Evolutionary conservation across 352 stramenopile species (phyloP).

Genomic region (Pythium folliculosum): DNA sequence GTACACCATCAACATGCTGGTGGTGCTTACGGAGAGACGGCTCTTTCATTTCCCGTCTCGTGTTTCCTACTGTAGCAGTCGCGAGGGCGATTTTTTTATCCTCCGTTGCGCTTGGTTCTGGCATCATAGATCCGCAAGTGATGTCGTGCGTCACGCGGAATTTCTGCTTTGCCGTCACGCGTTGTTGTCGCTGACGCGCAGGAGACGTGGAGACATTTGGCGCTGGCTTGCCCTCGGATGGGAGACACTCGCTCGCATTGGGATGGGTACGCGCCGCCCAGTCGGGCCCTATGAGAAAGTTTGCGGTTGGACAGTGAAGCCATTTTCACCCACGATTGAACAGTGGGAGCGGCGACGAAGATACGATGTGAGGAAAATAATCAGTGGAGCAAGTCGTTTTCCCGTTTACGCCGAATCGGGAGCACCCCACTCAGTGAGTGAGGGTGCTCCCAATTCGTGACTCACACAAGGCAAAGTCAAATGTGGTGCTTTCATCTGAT

Average conservation of each 20-base stretch:
- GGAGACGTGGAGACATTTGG: not conserved
- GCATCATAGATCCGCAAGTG: not conserved
- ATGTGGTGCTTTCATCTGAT: no score
- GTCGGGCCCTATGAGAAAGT: not conserved
- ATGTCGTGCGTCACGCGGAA: not conserved
- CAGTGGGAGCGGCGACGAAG: not conserved
- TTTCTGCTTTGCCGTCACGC: not conserved
- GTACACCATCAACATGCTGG: no score
- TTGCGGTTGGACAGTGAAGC: constrained; percentile 10
- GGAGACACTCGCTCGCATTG: not conserved
- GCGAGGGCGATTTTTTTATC: no score
- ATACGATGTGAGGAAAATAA: not conserved
- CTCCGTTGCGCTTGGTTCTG: not conserved
- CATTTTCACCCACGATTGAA: constrained; percentile 25
- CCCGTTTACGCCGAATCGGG: not conserved
- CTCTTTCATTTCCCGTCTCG: no score
- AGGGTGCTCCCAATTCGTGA: no score
- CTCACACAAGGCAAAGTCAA: no score
- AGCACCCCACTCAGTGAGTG: no score
- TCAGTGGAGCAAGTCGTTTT: not conserved
- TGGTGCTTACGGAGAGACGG: no score
- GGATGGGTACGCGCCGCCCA: not conserved
- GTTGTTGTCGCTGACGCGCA: not conserved
- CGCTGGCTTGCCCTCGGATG: no score
- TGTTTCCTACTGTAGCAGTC: no score